A percentile compares a stretch with the other conserved stretches of the same genome.
phyloP scores from a whole-genome alignment of 2,329 filamentous ascomycete genomes.

The Lecanicillium sp. region DNA sequence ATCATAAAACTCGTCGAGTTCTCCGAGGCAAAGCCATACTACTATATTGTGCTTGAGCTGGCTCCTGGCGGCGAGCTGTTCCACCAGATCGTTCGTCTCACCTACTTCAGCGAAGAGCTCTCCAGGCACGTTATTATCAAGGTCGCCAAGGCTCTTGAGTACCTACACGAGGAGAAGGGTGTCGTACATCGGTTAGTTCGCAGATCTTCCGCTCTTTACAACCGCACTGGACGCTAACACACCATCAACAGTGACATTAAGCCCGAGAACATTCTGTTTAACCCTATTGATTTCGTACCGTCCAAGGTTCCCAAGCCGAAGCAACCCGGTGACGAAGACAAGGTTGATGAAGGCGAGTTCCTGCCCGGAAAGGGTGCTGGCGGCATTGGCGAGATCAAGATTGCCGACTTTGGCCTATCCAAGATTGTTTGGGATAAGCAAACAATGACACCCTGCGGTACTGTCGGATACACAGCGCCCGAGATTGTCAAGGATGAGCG shows the following conservation, averaged over 20 bases:
- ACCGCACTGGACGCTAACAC: background rate
- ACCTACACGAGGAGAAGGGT: constrained; percentile 88
- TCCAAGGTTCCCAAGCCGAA: constrained; percentile 73
- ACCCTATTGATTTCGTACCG: constrained; percentile 74
- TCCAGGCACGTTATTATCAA: constrained; percentile 91
- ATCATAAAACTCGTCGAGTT: constrained; percentile 93
- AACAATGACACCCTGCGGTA: constrained; percentile 99
- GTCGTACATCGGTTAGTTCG: constrained; percentile 96
- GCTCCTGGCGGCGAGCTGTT: constrained; percentile 95
- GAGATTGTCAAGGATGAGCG: constrained; percentile 99
- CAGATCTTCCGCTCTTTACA: constrained; percentile 11
- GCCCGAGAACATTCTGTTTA: constrained; percentile 93
- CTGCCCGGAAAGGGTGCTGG: constrained; percentile 72
- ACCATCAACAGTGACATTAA: constrained; percentile 75
- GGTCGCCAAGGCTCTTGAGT: constrained; percentile 89
- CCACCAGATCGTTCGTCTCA: constrained; percentile 95
- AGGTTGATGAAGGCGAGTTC: constrained; percentile 94
- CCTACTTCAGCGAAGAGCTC: constrained; percentile 95
- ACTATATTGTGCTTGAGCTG: constrained; percentile 93
- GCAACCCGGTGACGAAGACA: constrained; percentile 88
- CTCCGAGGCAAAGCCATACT: constrained; percentile 87
- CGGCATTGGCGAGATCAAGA: constrained; percentile 92
- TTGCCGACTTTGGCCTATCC: constrained; percentile 94
- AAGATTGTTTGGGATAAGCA: constrained; percentile 98
- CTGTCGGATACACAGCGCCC: constrained; percentile 93